phyloP scores from a whole-genome alignment of 2,329 filamentous ascomycete genomes.

The Teratosphaeria destructans region DNA sequence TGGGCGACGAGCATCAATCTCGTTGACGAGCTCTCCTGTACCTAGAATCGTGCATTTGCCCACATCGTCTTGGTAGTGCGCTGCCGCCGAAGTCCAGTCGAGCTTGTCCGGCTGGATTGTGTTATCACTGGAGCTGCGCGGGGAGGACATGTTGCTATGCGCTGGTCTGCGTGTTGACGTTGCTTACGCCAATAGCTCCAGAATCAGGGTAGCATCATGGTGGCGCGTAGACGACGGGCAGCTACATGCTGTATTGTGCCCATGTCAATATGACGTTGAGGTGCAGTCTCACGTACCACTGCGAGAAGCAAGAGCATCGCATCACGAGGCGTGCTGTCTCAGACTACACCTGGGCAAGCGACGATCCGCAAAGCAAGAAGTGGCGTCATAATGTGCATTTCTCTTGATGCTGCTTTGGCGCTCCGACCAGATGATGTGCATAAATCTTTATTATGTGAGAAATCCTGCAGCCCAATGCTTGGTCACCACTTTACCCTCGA shows the following conservation, averaged over 20 bases:
- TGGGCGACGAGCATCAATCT: neutral
- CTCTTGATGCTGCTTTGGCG: neutral
- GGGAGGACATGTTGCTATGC: neutral
- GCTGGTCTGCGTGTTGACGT: neutral
- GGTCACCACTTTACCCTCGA: conserved; percentile 68
- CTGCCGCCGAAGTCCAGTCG: neutral
- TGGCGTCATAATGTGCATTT: neutral
- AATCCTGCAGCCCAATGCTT: conserved; percentile 76
- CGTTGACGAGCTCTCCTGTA: neutral
- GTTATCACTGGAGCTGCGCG: neutral
- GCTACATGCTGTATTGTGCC: neutral
- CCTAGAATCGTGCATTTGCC: neutral
- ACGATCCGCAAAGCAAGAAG: neutral
- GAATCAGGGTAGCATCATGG: neutral
- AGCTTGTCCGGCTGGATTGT: neutral
- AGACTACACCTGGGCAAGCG: neutral
- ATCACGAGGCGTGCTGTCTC: neutral
- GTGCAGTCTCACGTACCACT: neutral
- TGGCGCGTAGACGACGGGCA: neutral
- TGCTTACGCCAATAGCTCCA: neutral
- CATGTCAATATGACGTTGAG: neutral
- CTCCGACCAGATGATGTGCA: neutral
- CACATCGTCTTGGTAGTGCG: neutral
- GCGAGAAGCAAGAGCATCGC: neutral
- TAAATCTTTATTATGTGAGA: conserved; percentile 35